Base-by-base conservation (phyloP, 768 basidiomycete species). In the Amanita molliuscula region DNA sequence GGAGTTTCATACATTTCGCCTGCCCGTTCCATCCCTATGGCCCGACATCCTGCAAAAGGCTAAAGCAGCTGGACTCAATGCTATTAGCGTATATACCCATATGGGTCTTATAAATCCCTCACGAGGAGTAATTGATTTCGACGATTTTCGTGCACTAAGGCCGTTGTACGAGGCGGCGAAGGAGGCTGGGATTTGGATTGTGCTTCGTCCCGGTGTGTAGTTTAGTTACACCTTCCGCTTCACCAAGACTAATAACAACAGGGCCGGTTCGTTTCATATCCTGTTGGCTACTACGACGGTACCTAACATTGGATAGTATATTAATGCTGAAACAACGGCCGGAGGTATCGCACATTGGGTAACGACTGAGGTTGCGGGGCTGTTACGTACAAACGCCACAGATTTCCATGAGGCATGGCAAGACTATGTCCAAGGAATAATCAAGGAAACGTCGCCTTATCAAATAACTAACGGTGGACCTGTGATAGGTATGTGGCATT, bases 1-100 rank as follows among this genome's bases (percentile, higher is more conserved):
- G 51, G 89, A 90, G 62, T 88, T 89, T 62, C 89, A 90, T 58
- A 78, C 86, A 0, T 91, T 86, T 67, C 78, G 87, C 20, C 66
- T 91, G 6, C 89, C 87, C 8, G 82, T 89, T 0, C 86, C 84
- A 13, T 78, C 78, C 3, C 63, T 91, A 49, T 92, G 89, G 88
- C 72, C 79, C 10, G 89, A 90, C 58, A 79, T 91, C 44, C 75
- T 91, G 36, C 81, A 91, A 55, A 91, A 87, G 60, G 69, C 79
- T 52, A 87, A 87, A 58, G 89, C 87, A 4, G 80, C 84, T 0
- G 89, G 89, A 9, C 69, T 92, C 52, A 92, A 90, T 56, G 77
- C 77, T 0, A 66, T 88, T 55, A 86, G 84, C 55, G 76, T 91
- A 21, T 90, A 90, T 57, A 78, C 78, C 0, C 87, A 90, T 55